These are phyloP conservation scores for Cenchrus purpureus DNA, from an alignment of 176 grass and related monocot genomes.

Conservation along the genomic window DNA sequence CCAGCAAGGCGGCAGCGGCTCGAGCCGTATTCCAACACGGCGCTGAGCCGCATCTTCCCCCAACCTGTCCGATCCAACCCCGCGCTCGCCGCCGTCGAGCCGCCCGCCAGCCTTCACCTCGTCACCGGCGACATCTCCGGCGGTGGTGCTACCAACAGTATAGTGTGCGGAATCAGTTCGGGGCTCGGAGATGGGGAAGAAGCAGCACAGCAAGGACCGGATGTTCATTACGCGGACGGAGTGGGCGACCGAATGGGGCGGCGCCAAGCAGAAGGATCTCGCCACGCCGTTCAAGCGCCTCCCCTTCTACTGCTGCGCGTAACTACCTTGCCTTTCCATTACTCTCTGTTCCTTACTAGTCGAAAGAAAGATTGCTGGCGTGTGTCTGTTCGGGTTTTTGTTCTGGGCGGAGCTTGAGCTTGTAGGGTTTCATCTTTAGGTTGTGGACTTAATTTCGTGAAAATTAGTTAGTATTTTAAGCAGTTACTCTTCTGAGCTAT, in stretches of 20 bases:
- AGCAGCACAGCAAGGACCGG: constrained; percentile 98
- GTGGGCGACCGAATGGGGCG: constrained; percentile 98
- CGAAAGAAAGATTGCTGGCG: neutral
- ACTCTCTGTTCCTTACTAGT: neutral
- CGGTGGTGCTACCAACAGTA: neutral
- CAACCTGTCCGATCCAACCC: constrained; percentile 5
- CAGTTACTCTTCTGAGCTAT: neutral
- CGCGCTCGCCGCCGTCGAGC: constrained; percentile 32
- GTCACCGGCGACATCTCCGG: constrained; percentile 37
- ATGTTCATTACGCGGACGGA: constrained; percentile 98
- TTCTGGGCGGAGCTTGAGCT: constrained; percentile 11
- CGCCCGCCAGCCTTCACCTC: constrained; percentile 3
- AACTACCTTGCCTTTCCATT: constrained; percentile 27
- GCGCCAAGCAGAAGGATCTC: constrained; percentile 82
- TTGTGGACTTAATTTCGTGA: neutral
- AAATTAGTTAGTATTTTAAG: neutral
- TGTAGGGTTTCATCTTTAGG: constrained; percentile 37
- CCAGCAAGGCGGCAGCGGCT: constrained; percentile 1
- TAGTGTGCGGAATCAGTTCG: neutral
- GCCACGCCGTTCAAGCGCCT: constrained; percentile 80
- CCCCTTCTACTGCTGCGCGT: constrained; percentile 99
- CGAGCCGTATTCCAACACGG: constrained; percentile 27
- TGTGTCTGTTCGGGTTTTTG: neutral
- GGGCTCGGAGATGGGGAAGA: constrained; percentile 81
- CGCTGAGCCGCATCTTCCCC: constrained; percentile 44